Conservation (phyloP, 2,329 filamentous ascomycete species). For the Hymenoscyphus infarciens region DNA sequence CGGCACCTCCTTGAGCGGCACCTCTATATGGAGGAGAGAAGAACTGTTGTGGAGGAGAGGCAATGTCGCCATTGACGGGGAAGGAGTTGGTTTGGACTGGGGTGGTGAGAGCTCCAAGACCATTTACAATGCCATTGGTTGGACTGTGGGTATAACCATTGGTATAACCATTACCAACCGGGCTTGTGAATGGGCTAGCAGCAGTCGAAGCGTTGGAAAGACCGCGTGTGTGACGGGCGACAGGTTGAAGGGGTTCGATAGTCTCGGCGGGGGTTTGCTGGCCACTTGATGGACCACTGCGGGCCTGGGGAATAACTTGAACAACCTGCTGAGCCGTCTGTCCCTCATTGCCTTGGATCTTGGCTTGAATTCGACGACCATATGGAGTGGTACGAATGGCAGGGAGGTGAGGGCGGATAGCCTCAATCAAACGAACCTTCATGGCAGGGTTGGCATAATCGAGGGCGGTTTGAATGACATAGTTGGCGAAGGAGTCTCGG, state of each 20-base stretch:
- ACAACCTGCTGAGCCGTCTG: slow-evolving; percentile 28
- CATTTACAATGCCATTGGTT: slow-evolving; percentile 21
- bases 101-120: slow-evolving; percentile 19
- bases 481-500: slow-evolving; percentile 92
- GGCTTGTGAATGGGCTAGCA: slow-evolving; percentile 24
- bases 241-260: slow-evolving; percentile 24
- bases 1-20: slow-evolving; percentile 15
- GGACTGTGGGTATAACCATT: slow-evolving; percentile 27
- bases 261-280: not conserved
- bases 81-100: slow-evolving; percentile 24
- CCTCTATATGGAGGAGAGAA: slow-evolving; percentile 32
- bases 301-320: not conserved
- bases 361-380: slow-evolving; percentile 87
- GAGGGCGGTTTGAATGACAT: slow-evolving; percentile 94
- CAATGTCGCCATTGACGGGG: slow-evolving; percentile 27
- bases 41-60: slow-evolving; percentile 21
- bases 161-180: slow-evolving; percentile 25
- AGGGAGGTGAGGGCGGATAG: slow-evolving; percentile 79
- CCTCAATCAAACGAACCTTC: slow-evolving; percentile 74
- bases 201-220: slow-evolving; percentile 33
- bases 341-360: slow-evolving; percentile 64
- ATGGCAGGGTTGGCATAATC: slow-evolving; percentile 74
- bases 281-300: not conserved
- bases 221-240: slow-evolving; percentile 34
- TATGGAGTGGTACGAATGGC: slow-evolving; percentile 88